Percentiles rank a stretch among this genome's conserved stretches.
phyloP scores from a whole-genome alignment of 768 basidiomycete species.

The Tricholoma bakamatsutake region DNA sequence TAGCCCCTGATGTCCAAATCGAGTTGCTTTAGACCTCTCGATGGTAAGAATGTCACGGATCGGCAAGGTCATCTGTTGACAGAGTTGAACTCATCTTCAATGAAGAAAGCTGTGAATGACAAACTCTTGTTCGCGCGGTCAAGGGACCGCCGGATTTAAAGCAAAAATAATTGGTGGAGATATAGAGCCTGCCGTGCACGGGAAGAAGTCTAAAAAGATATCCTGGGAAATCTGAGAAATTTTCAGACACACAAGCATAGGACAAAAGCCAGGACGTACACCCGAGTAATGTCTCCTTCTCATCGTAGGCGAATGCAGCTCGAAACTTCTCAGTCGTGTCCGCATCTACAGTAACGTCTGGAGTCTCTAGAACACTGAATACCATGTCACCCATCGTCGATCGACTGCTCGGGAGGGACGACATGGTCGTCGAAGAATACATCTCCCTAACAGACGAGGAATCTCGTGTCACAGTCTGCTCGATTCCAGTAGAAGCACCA shows the following conservation, averaged over 20 bases:
- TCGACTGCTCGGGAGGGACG: slow-evolving; percentile 26
- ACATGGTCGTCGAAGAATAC: slow-evolving; percentile 41
- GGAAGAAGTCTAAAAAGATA: slow-evolving; percentile 90
- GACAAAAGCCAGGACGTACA: slow-evolving; percentile 48
- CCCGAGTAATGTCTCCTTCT: slow-evolving; percentile 81
- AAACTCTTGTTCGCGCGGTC: slow-evolving; percentile 74
- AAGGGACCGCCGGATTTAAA: slow-evolving; percentile 87
- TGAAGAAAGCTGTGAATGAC: slow-evolving; percentile 20
- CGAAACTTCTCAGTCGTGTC: slow-evolving; percentile 75
- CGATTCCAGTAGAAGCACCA: slow-evolving; percentile 23
- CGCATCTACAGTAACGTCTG: slow-evolving; percentile 53
- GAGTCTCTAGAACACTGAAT: slow-evolving; percentile 79
- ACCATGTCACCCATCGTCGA: slow-evolving; percentile 52
- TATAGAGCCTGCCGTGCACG: slow-evolving; percentile 78
- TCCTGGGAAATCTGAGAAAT: slow-evolving; percentile 73
- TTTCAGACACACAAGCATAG: neutral
- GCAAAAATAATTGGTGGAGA: slow-evolving; percentile 91
- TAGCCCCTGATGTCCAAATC: slow-evolving; percentile 87
- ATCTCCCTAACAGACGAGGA: slow-evolving; percentile 50
- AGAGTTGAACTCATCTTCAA: neutral
- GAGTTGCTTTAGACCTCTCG: slow-evolving; percentile 81
- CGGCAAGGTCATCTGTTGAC: slow-evolving; percentile 84
- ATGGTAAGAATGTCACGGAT: slow-evolving; percentile 81
- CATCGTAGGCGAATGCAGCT: slow-evolving; percentile 77
- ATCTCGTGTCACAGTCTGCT: slow-evolving; percentile 20